phyloP scores from a whole-genome alignment of 2,329 filamentous ascomycete genomes.

The Alternaria sp. region DNA sequence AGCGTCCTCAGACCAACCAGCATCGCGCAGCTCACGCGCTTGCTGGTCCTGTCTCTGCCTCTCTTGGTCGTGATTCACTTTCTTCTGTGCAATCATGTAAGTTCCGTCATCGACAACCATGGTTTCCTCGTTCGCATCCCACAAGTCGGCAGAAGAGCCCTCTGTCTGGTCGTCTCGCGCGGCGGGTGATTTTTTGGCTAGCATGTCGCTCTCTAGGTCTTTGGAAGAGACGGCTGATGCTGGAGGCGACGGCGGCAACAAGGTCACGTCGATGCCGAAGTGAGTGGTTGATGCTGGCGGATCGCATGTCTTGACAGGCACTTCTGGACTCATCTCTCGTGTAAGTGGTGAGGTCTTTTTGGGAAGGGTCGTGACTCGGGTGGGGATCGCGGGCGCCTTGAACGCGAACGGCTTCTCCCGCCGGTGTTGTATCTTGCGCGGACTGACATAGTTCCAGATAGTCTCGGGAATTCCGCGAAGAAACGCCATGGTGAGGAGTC shows the following conservation, averaged over 20 bases:
- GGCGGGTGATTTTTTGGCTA: conserved; percentile 26
- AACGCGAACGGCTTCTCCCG: conserved; percentile 52
- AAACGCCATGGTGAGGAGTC: conserved; percentile 36
- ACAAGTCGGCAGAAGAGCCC: conserved; percentile 30
- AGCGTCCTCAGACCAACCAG: conserved; percentile 62
- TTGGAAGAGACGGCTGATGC: conserved; percentile 28
- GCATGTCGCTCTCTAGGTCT: conserved; percentile 44
- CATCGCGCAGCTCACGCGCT: conserved; percentile 48
- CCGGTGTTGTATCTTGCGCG: conserved; percentile 49
- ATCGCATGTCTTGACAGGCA: conserved; percentile 34
- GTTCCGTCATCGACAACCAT: conserved; percentile 45
- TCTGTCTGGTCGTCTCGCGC: conserved; percentile 11
- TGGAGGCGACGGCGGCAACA: conserved; percentile 45
- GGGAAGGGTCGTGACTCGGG: conserved; percentile 10
- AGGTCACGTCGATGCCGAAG: conserved; percentile 32
- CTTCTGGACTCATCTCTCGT: conserved; percentile 47
- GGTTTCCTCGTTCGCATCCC: conserved; percentile 49
- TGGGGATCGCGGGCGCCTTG: conserved; percentile 43
- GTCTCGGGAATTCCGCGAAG: conserved; percentile 45
- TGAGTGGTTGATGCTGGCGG: conserved; percentile 31
- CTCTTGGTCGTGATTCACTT: conserved; percentile 34
- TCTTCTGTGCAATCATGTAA: conserved; percentile 37
- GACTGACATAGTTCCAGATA: conserved; percentile 55
- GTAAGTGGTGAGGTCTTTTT: conserved; percentile 6
- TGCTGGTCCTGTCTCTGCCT: conserved; percentile 36